phyloP scores from a whole-genome alignment of 306 rosid species.

The Dicorynia guianensis region DNA sequence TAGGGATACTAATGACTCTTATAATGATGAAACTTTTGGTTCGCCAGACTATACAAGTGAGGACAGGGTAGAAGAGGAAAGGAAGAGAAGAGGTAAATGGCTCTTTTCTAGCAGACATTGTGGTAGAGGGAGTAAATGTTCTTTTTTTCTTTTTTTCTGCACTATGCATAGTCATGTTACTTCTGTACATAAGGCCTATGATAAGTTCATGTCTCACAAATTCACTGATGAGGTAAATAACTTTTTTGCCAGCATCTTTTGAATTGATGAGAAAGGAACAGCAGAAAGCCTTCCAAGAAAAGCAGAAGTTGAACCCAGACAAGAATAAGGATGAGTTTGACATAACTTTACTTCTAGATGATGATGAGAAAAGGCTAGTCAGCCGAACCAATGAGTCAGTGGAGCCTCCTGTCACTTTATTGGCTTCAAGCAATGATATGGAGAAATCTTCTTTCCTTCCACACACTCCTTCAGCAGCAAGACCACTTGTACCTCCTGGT shows the following conservation, averaged over 20 bases:
- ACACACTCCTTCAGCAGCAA: slow-evolving; percentile 65
- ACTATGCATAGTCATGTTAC: slow-evolving; percentile 12
- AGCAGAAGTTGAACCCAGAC: slow-evolving; percentile 63
- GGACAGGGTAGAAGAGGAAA: slow-evolving; percentile 93
- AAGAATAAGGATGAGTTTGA: slow-evolving; percentile 67
- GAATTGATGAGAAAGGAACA: slow-evolving; percentile 97
- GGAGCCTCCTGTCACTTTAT: slow-evolving; percentile 49
- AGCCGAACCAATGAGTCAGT: slow-evolving; percentile 56
- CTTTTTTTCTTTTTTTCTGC: slow-evolving; percentile 17
- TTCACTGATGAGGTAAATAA: slow-evolving; percentile 38
- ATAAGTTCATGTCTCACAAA: slow-evolving; percentile 17
- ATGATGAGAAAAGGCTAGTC: slow-evolving; percentile 55
- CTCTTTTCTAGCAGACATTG: slow-evolving; percentile 33
- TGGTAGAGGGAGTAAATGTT: not conserved
- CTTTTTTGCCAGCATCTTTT: slow-evolving; percentile 72
- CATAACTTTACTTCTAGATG: slow-evolving; percentile 57
- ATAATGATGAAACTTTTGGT: slow-evolving; percentile 92
- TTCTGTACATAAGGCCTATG: slow-evolving; percentile 29
- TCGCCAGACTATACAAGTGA: slow-evolving; percentile 74
- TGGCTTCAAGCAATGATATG: slow-evolving; percentile 58
- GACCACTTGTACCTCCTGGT: slow-evolving; percentile 99
- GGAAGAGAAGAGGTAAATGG: slow-evolving; percentile 91
- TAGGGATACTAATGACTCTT: slow-evolving; percentile 65
- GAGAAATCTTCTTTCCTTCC: slow-evolving; percentile 60
- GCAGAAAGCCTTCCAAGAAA: slow-evolving; percentile 77